phyloP scores from a whole-genome alignment of 208 protist species.

The Kentomonas sorsogonicus region DNA sequence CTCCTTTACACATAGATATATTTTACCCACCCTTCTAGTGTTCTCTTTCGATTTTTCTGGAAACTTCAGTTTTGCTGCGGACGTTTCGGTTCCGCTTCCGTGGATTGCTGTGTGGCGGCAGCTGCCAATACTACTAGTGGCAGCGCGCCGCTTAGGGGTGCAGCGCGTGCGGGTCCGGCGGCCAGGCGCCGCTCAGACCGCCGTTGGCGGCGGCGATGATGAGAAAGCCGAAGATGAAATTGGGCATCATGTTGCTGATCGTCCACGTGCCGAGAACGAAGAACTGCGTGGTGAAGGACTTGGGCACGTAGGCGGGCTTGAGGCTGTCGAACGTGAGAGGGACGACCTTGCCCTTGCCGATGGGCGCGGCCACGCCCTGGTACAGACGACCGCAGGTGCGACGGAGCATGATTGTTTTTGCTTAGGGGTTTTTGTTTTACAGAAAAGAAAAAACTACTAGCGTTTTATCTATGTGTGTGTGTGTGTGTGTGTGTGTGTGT shows the following conservation, averaged over 20 bases:
- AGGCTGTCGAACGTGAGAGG: constrained; percentile 76
- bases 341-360: constrained; percentile 77
- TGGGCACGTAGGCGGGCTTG: constrained; percentile 75
- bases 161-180: constrained; percentile 77
- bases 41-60: too few relatives aligned
- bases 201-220: constrained; percentile 78
- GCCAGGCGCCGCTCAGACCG: constrained; percentile 72
- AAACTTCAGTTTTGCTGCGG: too few relatives aligned
- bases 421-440: constrained; percentile 8
- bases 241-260: constrained; percentile 74
- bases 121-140: too few relatives aligned
- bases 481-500: too few relatives aligned
- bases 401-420: constrained; percentile 45
- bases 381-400: constrained; percentile 46
- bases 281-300: constrained; percentile 75
- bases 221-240: constrained; percentile 63
- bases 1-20: too few relatives aligned
- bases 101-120: too few relatives aligned
- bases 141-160: constrained; percentile 35
- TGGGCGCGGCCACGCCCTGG: constrained; percentile 46
- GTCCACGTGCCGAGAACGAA: constrained; percentile 73
- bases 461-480: too few relatives aligned
- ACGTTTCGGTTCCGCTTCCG: too few relatives aligned
- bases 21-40: too few relatives aligned
- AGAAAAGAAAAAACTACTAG: constrained; percentile 4